Conservation (phyloP, 1,284 basidiomycete species). For the Naganishia liquefaciens region DNA sequence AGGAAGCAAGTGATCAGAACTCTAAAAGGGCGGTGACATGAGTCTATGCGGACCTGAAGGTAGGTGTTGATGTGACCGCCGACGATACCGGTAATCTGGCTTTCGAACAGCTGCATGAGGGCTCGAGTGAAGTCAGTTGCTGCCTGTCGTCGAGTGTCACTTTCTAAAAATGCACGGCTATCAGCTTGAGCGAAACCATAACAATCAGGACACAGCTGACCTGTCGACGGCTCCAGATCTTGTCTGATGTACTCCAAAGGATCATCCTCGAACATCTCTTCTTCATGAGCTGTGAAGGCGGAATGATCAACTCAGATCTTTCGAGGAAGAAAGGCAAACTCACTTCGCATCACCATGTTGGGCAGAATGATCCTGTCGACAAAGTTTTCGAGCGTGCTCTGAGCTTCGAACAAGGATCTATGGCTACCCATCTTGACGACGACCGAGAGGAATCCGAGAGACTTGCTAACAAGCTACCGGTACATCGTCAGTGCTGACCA, state of each 20-base stretch:
- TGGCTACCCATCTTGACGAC: slow-evolving; percentile 85
- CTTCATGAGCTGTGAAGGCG: slow-evolving; percentile 66
- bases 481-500: slow-evolving; percentile 16
- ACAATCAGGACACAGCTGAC: slow-evolving; percentile 35
- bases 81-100: slow-evolving; percentile 80
- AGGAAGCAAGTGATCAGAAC: slow-evolving; percentile 34
- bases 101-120: slow-evolving; percentile 76
- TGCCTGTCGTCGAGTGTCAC: slow-evolving; percentile 81
- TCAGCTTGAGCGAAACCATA: background rate
- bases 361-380: slow-evolving; percentile 90
- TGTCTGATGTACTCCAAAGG: slow-evolving; percentile 92
- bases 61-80: slow-evolving; percentile 78
- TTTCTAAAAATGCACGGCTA: slow-evolving; percentile 44
- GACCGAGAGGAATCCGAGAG: slow-evolving; percentile 86
- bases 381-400: slow-evolving; percentile 76
- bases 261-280: slow-evolving; percentile 96
- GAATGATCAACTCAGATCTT: background rate
- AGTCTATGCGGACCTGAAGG: slow-evolving; percentile 60
- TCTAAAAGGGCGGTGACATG: slow-evolving; percentile 3
- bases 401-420: slow-evolving; percentile 62
- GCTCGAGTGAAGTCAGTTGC: slow-evolving; percentile 90
- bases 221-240: slow-evolving; percentile 63
- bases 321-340: slow-evolving; percentile 32
- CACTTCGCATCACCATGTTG: slow-evolving; percentile 77
- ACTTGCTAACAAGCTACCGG: slow-evolving; percentile 83